Percentiles rank a stretch among this genome's conserved stretches.
These are phyloP conservation scores for Arabidopsis hybrid DNA, from an alignment of 441 rosid species.

Conservation along the genomic window DNA sequence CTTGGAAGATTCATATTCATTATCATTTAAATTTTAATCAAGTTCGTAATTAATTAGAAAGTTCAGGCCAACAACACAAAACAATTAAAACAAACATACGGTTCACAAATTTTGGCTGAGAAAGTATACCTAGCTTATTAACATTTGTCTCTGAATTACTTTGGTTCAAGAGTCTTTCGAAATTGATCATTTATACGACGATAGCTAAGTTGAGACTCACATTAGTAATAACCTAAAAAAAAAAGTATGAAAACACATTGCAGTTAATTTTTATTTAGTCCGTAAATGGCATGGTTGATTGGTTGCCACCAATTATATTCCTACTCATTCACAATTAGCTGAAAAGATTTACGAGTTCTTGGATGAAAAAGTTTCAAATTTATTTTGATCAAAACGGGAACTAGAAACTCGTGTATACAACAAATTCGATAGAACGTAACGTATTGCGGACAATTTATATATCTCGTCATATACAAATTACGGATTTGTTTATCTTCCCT, in stretches of 20 bases:
- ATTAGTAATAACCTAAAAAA: neutral
- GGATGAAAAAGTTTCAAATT: neutral
- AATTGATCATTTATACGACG: neutral
- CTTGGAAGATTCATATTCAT: constrained; percentile 20
- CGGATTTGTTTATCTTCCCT: neutral
- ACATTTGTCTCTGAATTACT: neutral
- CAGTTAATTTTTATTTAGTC: neutral
- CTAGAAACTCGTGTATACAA: neutral
- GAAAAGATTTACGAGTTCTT: neutral
- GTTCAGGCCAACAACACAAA: neutral
- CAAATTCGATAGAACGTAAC: neutral
- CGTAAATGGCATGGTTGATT: neutral
- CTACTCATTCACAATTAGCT: neutral
- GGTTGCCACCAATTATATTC: neutral
- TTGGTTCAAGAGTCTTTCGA: neutral
- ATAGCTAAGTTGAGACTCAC: neutral
- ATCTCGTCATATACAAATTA: no score
- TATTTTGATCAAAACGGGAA: neutral
- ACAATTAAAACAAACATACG: neutral
- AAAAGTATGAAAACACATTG: neutral
- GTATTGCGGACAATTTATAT: neutral
- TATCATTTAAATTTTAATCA: constrained; percentile 1
- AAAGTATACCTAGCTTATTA: neutral
- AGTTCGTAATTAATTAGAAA: neutral
- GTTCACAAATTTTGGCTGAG: neutral